Percentiles rank a stretch among this genome's conserved stretches.
phyloP scores from a whole-genome alignment of 768 basidiomycete species.

The Collybiopsis confluens region DNA sequence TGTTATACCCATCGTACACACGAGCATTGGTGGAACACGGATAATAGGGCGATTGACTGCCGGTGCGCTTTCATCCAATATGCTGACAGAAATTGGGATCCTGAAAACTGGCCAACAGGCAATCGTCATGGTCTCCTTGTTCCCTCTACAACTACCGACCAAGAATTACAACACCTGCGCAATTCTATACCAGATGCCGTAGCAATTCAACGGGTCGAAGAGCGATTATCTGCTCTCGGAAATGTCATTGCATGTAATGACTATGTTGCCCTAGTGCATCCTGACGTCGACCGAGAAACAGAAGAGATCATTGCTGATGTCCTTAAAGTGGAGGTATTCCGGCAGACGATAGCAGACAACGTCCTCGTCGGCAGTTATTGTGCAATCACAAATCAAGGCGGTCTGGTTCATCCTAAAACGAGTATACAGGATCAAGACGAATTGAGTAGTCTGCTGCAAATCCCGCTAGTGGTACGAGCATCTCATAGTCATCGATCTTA shows the following conservation, averaged over 20 bases:
- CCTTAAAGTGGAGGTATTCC: slow-evolving; percentile 97
- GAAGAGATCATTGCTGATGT: slow-evolving; percentile 99
- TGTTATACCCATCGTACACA: slow-evolving; percentile 94
- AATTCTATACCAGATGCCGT: slow-evolving; percentile 93
- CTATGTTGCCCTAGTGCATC: slow-evolving; percentile 97
- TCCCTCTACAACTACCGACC: slow-evolving; percentile 93
- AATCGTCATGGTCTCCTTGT: slow-evolving; percentile 98
- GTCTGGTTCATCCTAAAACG: slow-evolving; percentile 96
- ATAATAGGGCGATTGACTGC: slow-evolving; percentile 92
- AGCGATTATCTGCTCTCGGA: slow-evolving; percentile 93
- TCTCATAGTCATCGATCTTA: slow-evolving; percentile 3
- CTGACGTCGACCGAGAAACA: slow-evolving; percentile 96
- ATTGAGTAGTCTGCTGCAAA: slow-evolving; percentile 86
- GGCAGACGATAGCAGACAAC: slow-evolving; percentile 95
- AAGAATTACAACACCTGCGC: slow-evolving; percentile 95
- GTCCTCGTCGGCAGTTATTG: slow-evolving; percentile 97
- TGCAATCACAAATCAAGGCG: slow-evolving; percentile 94
- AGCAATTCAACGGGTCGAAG: slow-evolving; percentile 93
- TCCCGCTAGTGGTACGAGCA: slow-evolving; percentile 84
- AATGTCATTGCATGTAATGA: slow-evolving; percentile 99
- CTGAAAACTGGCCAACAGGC: slow-evolving; percentile 41
- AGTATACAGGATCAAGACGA: slow-evolving; percentile 98
- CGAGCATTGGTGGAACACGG: slow-evolving; percentile 89
- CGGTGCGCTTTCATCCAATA: slow-evolving; percentile 41
- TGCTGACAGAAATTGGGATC: not conserved